A percentile compares a stretch with the other conserved stretches of the same genome.
Conservation (phyloP, 2,329 filamentous ascomycete genomes). For the Ceratocystis diversiconidia region DNA sequence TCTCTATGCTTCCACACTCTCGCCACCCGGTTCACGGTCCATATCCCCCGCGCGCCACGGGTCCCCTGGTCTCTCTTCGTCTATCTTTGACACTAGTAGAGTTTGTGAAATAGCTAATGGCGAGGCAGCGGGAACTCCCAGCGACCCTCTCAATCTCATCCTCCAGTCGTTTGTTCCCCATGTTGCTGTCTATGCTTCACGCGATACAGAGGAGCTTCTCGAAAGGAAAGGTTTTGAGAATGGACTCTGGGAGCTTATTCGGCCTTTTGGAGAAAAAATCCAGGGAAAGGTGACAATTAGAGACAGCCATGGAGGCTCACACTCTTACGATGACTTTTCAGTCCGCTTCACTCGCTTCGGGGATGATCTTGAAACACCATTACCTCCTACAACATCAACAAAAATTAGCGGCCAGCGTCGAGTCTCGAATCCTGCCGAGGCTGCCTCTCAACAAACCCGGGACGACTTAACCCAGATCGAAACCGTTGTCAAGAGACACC, state of each 20-base stretch:
- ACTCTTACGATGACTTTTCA: slow-evolving; percentile 76
- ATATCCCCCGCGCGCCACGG: slow-evolving; percentile 49
- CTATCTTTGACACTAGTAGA: slow-evolving; percentile 39
- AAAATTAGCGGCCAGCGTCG: slow-evolving; percentile 11
- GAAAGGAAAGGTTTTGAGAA: slow-evolving; percentile 70
- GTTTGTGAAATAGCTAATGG: slow-evolving; percentile 25
- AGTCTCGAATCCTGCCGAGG: slow-evolving; percentile 10
- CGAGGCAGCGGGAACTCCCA: slow-evolving; percentile 31
- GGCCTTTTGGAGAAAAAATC: slow-evolving; percentile 81
- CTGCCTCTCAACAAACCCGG: slow-evolving; percentile 16
- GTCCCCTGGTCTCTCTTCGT: slow-evolving; percentile 42
- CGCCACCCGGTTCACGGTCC: slow-evolving; percentile 53
- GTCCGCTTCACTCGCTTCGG: slow-evolving; percentile 69
- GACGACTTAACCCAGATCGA: slow-evolving; percentile 51
- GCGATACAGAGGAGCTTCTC: slow-evolving; percentile 69
- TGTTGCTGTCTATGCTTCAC: slow-evolving; percentile 72
- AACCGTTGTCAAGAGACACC: slow-evolving; percentile 62
- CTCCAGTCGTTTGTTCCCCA: slow-evolving; percentile 79
- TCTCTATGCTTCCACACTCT: slow-evolving; percentile 51
- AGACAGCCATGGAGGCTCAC: slow-evolving; percentile 76
- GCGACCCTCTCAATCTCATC: slow-evolving; percentile 51
- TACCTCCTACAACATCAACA: slow-evolving; percentile 25
- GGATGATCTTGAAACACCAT: slow-evolving; percentile 39
- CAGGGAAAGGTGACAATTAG: slow-evolving; percentile 79
- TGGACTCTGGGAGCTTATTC: slow-evolving; percentile 70